These are phyloP conservation scores for Schwanniomyces pseudopolymorphus DNA, from an alignment of 805 yeast genomes.

Conservation along the genomic window DNA sequence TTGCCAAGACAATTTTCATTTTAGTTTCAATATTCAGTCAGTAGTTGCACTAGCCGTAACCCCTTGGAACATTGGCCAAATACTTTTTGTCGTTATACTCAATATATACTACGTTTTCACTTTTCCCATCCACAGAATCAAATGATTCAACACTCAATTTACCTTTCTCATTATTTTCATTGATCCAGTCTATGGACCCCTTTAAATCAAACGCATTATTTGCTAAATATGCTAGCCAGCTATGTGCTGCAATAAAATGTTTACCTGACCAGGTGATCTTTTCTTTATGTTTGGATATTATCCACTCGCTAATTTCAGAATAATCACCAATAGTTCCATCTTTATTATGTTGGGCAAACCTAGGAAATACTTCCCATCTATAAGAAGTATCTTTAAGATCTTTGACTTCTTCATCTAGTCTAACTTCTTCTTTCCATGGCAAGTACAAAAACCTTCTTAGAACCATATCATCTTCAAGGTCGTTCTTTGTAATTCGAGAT, in stretches of 20 bases:
- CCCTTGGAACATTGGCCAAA: too few relatives aligned
- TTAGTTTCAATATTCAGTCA: too few relatives aligned
- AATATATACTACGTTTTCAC: background rate
- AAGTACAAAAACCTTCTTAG: background rate
- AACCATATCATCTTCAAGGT: background rate
- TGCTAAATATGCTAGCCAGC: background rate
- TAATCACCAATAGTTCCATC: background rate
- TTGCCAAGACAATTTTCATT: too few relatives aligned
- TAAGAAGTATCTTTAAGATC: background rate
- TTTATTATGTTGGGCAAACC: background rate
- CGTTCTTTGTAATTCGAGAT: background rate
- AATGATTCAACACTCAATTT: background rate
- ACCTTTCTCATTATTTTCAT: conserved; percentile 2
- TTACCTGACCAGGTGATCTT: conserved; percentile 1
- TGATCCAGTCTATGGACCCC: background rate
- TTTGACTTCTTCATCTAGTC: background rate
- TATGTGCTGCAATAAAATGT: background rate
- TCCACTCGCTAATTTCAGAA: background rate
- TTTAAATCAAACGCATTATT: background rate
- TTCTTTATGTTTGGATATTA: background rate
- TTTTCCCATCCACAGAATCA: background rate
- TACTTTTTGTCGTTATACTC: background rate
- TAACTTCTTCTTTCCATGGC: background rate
- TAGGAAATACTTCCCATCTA: background rate
- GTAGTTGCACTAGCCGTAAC: too few relatives aligned